A percentile compares a stretch with the other conserved stretches of the same genome.
Conservation (phyloP, 257 asterid genomes). For the Hygrophila difformis region DNA sequence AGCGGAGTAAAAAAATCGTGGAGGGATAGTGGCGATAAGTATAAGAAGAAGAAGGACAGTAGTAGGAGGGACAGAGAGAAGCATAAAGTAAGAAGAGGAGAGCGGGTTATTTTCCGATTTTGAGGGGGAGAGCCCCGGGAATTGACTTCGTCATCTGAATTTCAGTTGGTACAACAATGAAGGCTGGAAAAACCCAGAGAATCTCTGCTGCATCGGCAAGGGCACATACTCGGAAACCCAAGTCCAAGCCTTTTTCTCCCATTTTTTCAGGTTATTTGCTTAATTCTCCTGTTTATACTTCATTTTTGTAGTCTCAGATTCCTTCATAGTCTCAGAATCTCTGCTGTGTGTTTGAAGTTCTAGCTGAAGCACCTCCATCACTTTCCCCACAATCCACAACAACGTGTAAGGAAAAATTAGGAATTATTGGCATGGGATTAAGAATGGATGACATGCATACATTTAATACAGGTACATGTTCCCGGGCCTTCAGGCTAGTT, state of each 20-base stretch:
- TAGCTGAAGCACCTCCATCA: no score
- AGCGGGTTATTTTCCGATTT: constrained; percentile 32
- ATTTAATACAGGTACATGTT: no score
- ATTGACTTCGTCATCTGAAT: no score
- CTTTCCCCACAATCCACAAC: no score
- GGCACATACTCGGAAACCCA: constrained; percentile 63
- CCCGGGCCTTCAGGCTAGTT: no score
- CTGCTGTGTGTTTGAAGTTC: no score
- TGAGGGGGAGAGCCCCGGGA: constrained; percentile 40
- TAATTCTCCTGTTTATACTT: no score
- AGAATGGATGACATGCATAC: no score
- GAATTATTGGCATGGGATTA: no score
- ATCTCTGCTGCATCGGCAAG: constrained; percentile 84
- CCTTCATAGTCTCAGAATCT: no score
- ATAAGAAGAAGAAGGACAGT: constrained; percentile 16
- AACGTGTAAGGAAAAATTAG: no score
- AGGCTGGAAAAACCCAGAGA: constrained; percentile 44
- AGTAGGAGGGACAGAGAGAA: constrained; percentile 28
- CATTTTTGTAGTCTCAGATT: no score
- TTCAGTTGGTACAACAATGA: constrained; percentile 29
- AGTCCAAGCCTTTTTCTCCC: constrained; percentile 27
- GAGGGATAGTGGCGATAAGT: constrained; percentile 22
- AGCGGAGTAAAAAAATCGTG: constrained; percentile 29
- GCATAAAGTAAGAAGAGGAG: constrained; percentile 33
- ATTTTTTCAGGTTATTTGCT: constrained; percentile 54